These are phyloP conservation scores for Salix purpurea DNA, from an alignment of 345 rosid species.

Conservation along the genomic window DNA sequence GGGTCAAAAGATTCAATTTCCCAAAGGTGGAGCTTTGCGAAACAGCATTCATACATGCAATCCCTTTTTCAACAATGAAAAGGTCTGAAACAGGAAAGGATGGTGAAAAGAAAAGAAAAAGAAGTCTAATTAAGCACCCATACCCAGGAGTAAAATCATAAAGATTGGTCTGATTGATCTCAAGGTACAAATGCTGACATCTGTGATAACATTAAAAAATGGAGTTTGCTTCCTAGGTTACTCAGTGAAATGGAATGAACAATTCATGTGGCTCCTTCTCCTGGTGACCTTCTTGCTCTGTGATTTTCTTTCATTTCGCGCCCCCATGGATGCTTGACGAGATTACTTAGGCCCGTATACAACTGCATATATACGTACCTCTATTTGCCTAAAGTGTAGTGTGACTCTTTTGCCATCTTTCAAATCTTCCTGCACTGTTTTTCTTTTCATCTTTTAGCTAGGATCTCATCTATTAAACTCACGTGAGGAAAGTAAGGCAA, in stretches of 20 bases:
- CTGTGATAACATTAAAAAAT: not conserved
- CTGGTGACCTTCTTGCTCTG: not conserved
- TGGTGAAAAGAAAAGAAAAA: not conserved
- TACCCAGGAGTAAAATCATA: not conserved
- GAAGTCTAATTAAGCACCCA: not conserved
- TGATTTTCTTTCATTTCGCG: no score
- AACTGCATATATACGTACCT: not conserved
- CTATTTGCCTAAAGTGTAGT: not conserved
- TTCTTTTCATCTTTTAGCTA: not conserved
- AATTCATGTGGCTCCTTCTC: not conserved
- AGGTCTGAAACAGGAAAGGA: not conserved
- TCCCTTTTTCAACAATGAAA: conserved; percentile 18
- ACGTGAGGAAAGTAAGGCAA: conserved; percentile 1
- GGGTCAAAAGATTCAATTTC: conserved; percentile 56
- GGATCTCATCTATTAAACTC: conserved; percentile 5
- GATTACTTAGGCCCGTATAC: not conserved
- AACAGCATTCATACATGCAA: conserved; percentile 26
- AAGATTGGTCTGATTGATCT: not conserved
- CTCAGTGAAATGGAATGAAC: not conserved
- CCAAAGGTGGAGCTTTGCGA: conserved; percentile 30
- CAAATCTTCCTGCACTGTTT: conserved; percentile 16
- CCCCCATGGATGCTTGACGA: not conserved
- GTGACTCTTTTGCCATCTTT: conserved; percentile 8
- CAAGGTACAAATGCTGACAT: not conserved
- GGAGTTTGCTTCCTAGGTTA: conserved; percentile 19